Evolutionary conservation across 2,329 filamentous ascomycete genomes (phyloP), one percentile per base, ranked within the genome.

Genomic region (Myriosclerotinia duriaeana): DNA sequence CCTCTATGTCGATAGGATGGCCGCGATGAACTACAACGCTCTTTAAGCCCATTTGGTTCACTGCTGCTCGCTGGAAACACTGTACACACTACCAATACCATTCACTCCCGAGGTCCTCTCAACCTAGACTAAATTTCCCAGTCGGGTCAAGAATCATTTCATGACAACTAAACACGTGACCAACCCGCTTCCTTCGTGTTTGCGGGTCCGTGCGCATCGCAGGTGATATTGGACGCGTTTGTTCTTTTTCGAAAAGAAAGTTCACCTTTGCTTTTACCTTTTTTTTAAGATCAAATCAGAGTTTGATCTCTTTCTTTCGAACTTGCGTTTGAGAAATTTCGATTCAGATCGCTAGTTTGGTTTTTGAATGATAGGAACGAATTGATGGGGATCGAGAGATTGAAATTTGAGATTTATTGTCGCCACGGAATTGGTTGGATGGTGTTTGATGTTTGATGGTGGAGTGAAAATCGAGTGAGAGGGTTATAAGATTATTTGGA

Each of bases 201-300:
- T 50, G 5, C 38, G 1, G 7, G 58, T 50, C 58, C 34, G 58
- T 61, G 58, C 44, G 7, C 20, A 1, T 2, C 12, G 30, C 30
- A 59, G 36, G 14, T 59, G 42, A 59, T 34, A 22, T 34, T 20
- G 20, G 4, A 48, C 56, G 44, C 56, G 56, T 60, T 60, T 50
- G 20, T 17, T 38, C 56, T 36, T 46, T 46, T 50, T 60, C 20
- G 44, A 50, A 50, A 26, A 50, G 34, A 52, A 61, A 50, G n/a
- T 61, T 61, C 58, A 50, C 58, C 17, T 60, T 61, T 8, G 38
- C 34, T 38, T 50, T 61, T 40, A 38, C 34, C 3, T 50, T 26
- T 40, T 22, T n/a, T 26, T 22, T 60, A 8, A n/a, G 5, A 34
- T 34, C 6, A 6, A 6, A 22, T 55, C 20, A 4, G 7, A 9